Evolutionary conservation across 1,139 yeast genomes (phyloP), one percentile per base, ranked within the genome.

Genomic region (Yamadazyma epiphylla): DNA sequence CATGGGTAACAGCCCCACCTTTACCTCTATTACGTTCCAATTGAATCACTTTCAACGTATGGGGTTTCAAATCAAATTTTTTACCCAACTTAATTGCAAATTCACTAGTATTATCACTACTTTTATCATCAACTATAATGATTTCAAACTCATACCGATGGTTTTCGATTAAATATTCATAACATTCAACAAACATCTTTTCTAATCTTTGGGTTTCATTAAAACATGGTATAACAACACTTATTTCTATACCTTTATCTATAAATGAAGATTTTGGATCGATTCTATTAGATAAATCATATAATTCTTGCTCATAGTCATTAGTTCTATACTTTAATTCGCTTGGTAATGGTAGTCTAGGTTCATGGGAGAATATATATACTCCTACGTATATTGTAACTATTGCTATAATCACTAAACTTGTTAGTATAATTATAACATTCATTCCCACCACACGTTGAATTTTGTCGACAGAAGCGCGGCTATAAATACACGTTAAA

Each of bases 1-100:
- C 98, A 54, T 91, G 97, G 12, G 95, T 79, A 0, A 94, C 98
- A 0, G 97, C 98, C 6, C 98, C 98, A 13, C 98, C 98, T 58
- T 91, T 91, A 17, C 98, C 98, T 46, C 98, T 70, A 52, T 91
- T 91, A 40, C 75, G 57, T 23, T 60, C 74, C 38, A 91, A 67
- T 42, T 71, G 73, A 17, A 87, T 70, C 24, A 87, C 89, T 41
- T 89, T 67, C 52, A 94, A 49, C 25, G 69, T 68, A 30, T 79
- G 84, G 0, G 88, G 80, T 17, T 54, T 38, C 31, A 86, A 55
- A 3, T 60, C 53, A 40, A 67, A 67, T 21, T 67, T 52, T 5
- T 45, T 42, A 2, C 95, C 94, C 56, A 84, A 70, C 13, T 67
- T 53, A 23, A 91, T 54, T 4, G 96, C 95, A 49, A 68, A 82